Evolutionary conservation across 345 rosid species (phyloP).

Genomic region (Abelmoschus esculentus): DNA sequence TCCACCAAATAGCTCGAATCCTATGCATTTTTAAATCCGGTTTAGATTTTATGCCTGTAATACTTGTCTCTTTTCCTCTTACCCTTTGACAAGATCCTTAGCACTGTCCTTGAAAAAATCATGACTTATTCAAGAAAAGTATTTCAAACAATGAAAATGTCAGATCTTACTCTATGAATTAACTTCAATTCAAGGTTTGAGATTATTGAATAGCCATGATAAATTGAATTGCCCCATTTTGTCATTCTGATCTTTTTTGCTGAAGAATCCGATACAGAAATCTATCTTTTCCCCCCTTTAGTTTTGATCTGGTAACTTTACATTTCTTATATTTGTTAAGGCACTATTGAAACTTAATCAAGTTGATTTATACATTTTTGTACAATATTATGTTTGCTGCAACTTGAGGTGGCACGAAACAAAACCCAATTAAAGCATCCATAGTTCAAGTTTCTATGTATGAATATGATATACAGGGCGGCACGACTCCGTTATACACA

Average conservation of each 20-base stretch:
- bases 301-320: background rate
- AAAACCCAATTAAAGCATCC: background rate
- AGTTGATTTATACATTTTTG: background rate
- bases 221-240: background rate
- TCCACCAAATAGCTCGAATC: background rate
- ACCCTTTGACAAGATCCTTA: background rate
- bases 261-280: background rate
- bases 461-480: background rate
- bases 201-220: background rate
- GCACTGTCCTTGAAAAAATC: background rate
- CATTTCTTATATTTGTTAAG: background rate
- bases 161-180: background rate
- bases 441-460: background rate
- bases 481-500: background rate
- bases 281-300: background rate
- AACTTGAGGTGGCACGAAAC: background rate
- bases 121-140: background rate
- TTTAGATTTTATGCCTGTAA: background rate
- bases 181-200: background rate
- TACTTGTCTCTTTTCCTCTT: background rate
- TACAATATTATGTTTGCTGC: background rate
- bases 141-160: background rate
- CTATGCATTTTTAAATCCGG: background rate
- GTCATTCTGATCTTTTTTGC: background rate
- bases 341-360: background rate